Base-by-base conservation (phyloP, 345 rosid species). In the Sapria himalayana region DNA sequence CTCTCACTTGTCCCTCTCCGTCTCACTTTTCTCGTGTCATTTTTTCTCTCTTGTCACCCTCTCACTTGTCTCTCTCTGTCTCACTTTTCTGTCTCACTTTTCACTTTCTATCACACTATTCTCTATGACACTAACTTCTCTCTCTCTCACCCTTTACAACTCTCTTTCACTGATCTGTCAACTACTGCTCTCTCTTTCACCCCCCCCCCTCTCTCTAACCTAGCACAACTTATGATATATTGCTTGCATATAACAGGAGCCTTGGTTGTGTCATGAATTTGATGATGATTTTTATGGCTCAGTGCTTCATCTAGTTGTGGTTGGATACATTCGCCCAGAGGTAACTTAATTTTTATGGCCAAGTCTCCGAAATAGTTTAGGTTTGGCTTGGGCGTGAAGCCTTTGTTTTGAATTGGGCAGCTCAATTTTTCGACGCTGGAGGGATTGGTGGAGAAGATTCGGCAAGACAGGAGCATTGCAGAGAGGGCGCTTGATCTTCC, bases 321-420 rank as follows among this genome's bases (percentile, higher is more conserved):
- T 82, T 29, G 93, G 98, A 63, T 82, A 82, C 39, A 78, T 79
- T 36, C 80, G 91, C 29, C 78, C 94, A 8, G 86, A 89, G 94
- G 94, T 78, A 64, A 23, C 5, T 14, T 34, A 39, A 17, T 17
- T 8, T 21, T 1, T 0, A 22, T 13, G n/a, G n/a, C n/a, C n/a
- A n/a, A n/a, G n/a, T n/a, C n/a, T n/a, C n/a, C n/a, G n/a, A n/a
- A n/a, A n/a, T n/a, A n/a, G n/a, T n/a, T n/a, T n/a, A n/a, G n/a
- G n/a, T n/a, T n/a, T n/a, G n/a, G n/a, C n/a, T n/a, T n/a, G n/a
- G n/a, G n/a, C n/a, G n/a, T n/a, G n/a, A n/a, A n/a, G n/a, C n/a
- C n/a, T 29, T 18, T 22, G 7, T 16, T 54, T 32, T 33, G 39
- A 33, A 37, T 37, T 15, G 15, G 39, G 27, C 70, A 81, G 94